Base-by-base conservation (phyloP, 768 basidiomycete species). In the Serendipita sp. region DNA sequence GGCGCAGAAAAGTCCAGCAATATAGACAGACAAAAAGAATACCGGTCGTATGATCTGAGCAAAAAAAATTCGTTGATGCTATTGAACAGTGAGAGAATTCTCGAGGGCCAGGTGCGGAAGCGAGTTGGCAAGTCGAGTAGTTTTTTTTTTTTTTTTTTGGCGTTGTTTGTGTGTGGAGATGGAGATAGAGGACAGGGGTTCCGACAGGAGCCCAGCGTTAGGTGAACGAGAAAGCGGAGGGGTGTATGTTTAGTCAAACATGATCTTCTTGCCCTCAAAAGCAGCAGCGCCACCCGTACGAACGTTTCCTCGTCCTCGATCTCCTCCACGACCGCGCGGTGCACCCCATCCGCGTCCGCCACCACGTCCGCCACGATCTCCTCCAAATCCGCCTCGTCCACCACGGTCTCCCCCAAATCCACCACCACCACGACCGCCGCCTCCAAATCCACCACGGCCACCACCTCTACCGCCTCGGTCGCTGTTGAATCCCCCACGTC, bases 211-310 rank as follows among this genome's bases (percentile, higher is more conserved):
- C 40, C 40, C 5, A 40, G 1, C 5, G 1, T 40, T 40, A 1
- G 13, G 3, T 1, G 40, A 13, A 13, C 13, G 13, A 40, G 40
- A 40, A 13, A 40, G 40, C 23, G 23, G 23, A 23, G 23, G 23
- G 23, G 23, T 23, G 23, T 1, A 23, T 1, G 63, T n/a, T 55
- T 64, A 69, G 60, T 68, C 68, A 63, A 88, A 87, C 11, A 81
- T 84, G 58, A 74, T 82, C 74, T 84, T 86, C 77, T 77, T 86
- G 70, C 88, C 88, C 69, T 83, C 82, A 64, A 78, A 80, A 29
- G 79, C 70, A 55, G 81, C 74, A 70, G 87, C 82, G 37, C 83
- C 88, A 33, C 88, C 88, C 45, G 74, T 80, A 69, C 85, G 81
- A 18, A 79, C 70, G 46, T 76, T 75, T 62, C 78, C 80, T 34